These are phyloP conservation scores for Lentinus brumalis DNA, from an alignment of 768 basidiomycete genomes.

Conservation along the genomic window DNA sequence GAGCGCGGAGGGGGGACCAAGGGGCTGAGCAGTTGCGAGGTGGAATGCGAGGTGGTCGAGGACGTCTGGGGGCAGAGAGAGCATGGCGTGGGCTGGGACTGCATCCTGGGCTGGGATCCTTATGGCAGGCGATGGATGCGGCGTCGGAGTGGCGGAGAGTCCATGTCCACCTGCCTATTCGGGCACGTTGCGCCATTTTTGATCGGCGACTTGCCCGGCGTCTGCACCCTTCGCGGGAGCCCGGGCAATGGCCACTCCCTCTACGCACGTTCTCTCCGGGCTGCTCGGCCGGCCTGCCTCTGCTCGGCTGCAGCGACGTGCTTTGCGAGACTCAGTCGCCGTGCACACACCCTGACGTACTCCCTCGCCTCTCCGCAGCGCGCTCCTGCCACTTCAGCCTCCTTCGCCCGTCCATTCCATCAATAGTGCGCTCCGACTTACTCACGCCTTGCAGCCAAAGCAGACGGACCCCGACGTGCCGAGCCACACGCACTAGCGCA, in stretches of 20 bases:
- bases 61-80: slow-evolving; percentile 43
- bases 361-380: no score
- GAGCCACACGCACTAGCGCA: no score
- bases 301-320: no score
- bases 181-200: neutral
- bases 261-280: neutral
- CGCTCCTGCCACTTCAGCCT: no score
- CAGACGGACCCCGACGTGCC: no score
- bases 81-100: neutral
- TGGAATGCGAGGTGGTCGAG: slow-evolving; percentile 56
- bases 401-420: no score
- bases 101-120: neutral
- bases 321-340: no score
- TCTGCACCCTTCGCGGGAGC: neutral
- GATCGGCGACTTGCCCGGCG: neutral
- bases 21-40: slow-evolving; percentile 40
- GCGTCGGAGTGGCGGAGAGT: neutral
- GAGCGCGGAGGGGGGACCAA: slow-evolving; percentile 52
- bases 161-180: neutral
- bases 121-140: neutral
- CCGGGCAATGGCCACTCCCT: neutral
- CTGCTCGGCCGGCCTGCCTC: no score
- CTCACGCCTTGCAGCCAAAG: no score
- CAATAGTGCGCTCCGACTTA: no score
- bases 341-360: no score